A percentile compares a stretch with the other conserved stretches of the same genome.
Conservation (phyloP, 1,139 yeast species). For the Scheffersomyces segobiensis region DNA sequence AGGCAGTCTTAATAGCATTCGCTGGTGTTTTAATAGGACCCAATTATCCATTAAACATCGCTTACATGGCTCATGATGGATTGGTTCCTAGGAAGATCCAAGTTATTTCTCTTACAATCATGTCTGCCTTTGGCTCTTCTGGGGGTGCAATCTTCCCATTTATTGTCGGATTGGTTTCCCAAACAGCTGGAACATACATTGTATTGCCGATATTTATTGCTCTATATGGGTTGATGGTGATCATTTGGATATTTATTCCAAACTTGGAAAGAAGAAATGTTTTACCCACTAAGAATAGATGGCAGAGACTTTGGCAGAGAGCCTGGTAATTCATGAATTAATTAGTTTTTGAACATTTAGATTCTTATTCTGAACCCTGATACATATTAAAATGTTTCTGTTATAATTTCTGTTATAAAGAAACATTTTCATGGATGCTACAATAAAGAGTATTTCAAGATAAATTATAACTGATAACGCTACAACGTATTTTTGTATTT, state of each 20-base stretch:
- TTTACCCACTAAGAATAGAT: neutral
- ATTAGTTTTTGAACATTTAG: too few relatives aligned
- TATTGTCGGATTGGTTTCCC: slow-evolving; percentile 50
- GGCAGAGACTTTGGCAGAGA: slow-evolving; percentile 10
- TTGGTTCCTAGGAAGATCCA: slow-evolving; percentile 53
- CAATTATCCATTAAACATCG: slow-evolving; percentile 50
- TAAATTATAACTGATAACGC: too few relatives aligned
- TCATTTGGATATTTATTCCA: slow-evolving; percentile 47
- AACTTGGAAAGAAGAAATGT: slow-evolving; percentile 13
- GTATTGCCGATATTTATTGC: slow-evolving; percentile 50
- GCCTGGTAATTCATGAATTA: slow-evolving; percentile 9
- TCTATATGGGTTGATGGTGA: slow-evolving; percentile 33
- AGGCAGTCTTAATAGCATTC: slow-evolving; percentile 44
- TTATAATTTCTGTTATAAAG: too few relatives aligned
- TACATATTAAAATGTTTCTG: too few relatives aligned
- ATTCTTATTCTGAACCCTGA: too few relatives aligned
- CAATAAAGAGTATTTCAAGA: too few relatives aligned
- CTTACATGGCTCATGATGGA: slow-evolving; percentile 32
- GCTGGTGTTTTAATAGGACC: slow-evolving; percentile 54
- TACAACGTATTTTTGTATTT: too few relatives aligned
- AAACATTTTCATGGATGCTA: too few relatives aligned
- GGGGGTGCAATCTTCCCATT: slow-evolving; percentile 63
- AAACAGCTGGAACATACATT: slow-evolving; percentile 49
- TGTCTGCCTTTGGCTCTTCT: slow-evolving; percentile 57
- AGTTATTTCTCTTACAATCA: slow-evolving; percentile 49